These are phyloP conservation scores for Coleophoma crateriformis DNA, from an alignment of 2,329 filamentous ascomycete genomes.

Conservation along the genomic window DNA sequence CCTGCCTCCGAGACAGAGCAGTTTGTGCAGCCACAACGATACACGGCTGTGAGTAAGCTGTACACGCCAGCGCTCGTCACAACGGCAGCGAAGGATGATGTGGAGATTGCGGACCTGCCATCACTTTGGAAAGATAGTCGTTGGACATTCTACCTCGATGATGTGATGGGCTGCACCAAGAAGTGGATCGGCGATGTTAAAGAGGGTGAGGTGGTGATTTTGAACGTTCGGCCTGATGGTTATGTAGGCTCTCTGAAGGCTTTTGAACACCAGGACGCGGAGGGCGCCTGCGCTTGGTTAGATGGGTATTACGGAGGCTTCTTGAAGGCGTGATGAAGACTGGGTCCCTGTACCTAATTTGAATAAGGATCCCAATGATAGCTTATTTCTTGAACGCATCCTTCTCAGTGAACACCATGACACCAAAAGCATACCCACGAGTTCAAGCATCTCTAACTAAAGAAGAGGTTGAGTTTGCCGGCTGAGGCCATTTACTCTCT, in stretches of 20 bases:
- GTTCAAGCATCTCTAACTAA: no score
- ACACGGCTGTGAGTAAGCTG: conserved; percentile 60
- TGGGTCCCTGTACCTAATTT: background rate
- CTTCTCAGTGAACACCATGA: no score
- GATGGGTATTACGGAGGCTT: conserved; percentile 45
- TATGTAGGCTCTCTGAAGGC: conserved; percentile 61
- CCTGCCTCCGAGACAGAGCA: conserved; percentile 54
- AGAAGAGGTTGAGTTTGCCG: no score
- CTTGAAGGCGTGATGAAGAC: conserved; percentile 21
- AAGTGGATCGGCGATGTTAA: conserved; percentile 59
- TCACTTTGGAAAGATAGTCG: conserved; percentile 54
- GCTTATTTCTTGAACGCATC: no score
- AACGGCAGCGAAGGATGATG: conserved; percentile 52
- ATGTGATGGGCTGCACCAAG: conserved; percentile 56
- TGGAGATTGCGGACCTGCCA: conserved; percentile 64
- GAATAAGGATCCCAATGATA: no score
- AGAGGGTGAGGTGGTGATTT: conserved; percentile 52
- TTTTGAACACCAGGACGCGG: conserved; percentile 29
- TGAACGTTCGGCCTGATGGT: conserved; percentile 67
- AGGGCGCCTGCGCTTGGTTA: conserved; percentile 36
- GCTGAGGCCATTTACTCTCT: no score
- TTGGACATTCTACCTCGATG: conserved; percentile 70
- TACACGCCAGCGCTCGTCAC: conserved; percentile 69
- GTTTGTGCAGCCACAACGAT: conserved; percentile 62
- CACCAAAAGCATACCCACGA: no score